A percentile compares a stretch with the other conserved stretches of the same genome.
These are phyloP conservation scores for Echinochloa phyllopogon DNA, from an alignment of 176 grass and related monocot genomes.

Conservation along the genomic window DNA sequence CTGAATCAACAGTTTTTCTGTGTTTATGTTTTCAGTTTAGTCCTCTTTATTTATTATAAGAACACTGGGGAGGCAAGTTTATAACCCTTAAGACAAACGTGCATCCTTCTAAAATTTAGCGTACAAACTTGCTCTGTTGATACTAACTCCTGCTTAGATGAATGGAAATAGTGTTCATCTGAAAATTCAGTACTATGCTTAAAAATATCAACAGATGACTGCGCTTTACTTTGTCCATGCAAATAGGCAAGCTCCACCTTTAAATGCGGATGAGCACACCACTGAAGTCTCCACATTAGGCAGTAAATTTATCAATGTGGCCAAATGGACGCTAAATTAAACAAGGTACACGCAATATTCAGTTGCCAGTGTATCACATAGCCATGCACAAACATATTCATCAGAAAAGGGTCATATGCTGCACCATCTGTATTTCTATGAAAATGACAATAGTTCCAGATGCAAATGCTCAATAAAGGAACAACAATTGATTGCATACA, in stretches of 20 bases:
- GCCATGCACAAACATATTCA: not conserved
- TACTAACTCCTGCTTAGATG: not conserved
- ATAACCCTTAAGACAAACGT: not conserved
- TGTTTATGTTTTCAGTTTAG: not conserved
- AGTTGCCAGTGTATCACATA: constrained; percentile 6
- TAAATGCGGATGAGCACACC: not conserved
- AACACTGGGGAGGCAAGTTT: not conserved
- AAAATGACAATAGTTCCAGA: not conserved
- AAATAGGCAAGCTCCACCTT: not conserved
- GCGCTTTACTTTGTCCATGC: not conserved
- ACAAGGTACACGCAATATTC: not conserved
- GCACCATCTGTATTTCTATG: not conserved
- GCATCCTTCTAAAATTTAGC: not conserved
- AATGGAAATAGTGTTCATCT: not conserved
- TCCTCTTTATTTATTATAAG: not conserved
- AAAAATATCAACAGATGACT: not conserved
- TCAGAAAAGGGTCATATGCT: not conserved
- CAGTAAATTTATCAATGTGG: not conserved
- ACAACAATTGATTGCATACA: not conserved
- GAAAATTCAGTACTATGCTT: not conserved
- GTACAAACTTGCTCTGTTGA: not conserved
- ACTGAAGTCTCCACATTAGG: not conserved
- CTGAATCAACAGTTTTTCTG: not conserved
- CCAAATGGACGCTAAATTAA: not conserved
- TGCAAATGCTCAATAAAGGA: not conserved